A percentile compares a stretch with the other conserved stretches of the same genome.
Conservation (phyloP, 1,284 basidiomycete genomes). For the Rhodotorula sp. region DNA sequence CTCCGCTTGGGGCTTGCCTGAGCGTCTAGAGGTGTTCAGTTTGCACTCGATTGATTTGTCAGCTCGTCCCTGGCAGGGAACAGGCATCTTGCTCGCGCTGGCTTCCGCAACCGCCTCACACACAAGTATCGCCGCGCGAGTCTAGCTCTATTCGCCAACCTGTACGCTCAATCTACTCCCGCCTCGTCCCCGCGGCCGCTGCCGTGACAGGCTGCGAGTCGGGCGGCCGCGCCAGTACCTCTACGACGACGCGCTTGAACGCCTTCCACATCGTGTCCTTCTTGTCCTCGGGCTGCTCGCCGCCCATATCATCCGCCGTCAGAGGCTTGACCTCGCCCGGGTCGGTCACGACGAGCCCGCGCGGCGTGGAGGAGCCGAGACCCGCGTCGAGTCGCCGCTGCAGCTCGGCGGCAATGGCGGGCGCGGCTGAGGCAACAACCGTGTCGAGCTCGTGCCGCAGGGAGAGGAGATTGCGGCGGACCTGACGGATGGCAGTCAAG, state of each 20-base stretch:
- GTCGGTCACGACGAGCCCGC: not conserved
- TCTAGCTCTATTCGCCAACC: no score
- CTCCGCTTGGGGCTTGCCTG: no score
- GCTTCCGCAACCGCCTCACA: no score
- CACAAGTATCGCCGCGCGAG: no score
- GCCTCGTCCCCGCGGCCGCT: not conserved
- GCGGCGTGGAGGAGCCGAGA: not conserved
- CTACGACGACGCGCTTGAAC: slow-evolving; percentile 37
- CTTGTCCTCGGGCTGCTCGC: slow-evolving; percentile 37
- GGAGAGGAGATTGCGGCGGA: slow-evolving; percentile 63
- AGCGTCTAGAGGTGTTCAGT: no score
- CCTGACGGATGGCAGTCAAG: slow-evolving; percentile 43
- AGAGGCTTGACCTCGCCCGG: slow-evolving; percentile 6
- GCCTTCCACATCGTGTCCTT: slow-evolving; percentile 42
- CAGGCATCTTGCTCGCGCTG: no score
- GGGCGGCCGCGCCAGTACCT: slow-evolving; percentile 26
- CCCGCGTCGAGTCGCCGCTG: slow-evolving; percentile 52
- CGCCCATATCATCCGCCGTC: slow-evolving; percentile 26
- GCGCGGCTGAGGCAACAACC: slow-evolving; percentile 57
- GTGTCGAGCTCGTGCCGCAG: slow-evolving; percentile 63
- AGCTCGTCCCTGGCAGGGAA: no score
- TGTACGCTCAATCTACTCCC: not conserved
- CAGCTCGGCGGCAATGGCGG: slow-evolving; percentile 57
- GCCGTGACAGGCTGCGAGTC: slow-evolving; percentile 2
- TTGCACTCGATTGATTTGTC: no score